A percentile compares a stretch with the other conserved stretches of the same genome.
Conservation (phyloP, 257 asterid genomes). For the Plantago major region DNA sequence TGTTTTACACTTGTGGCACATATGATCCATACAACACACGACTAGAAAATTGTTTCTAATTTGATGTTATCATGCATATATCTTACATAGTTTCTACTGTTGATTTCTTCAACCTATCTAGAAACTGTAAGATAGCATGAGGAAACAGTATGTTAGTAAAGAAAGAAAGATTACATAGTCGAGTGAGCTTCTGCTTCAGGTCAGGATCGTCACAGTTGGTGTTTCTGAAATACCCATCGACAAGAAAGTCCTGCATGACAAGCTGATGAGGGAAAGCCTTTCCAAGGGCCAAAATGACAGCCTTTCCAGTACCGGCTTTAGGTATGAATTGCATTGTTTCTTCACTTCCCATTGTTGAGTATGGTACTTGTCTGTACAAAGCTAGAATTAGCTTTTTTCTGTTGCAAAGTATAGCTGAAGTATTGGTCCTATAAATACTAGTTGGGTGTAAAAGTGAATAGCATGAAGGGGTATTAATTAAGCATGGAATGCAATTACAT, state of each 20-base stretch:
- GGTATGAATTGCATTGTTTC: slow-evolving; percentile 24
- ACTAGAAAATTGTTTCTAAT: too few relatives aligned
- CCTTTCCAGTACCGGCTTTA: slow-evolving; percentile 33
- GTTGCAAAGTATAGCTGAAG: neutral
- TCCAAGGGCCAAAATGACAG: slow-evolving; percentile 73
- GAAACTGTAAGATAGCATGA: neutral
- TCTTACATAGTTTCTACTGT: too few relatives aligned
- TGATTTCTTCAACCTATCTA: neutral
- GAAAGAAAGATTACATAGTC: slow-evolving; percentile 53
- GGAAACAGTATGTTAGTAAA: neutral
- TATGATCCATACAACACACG: too few relatives aligned
- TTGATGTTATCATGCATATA: too few relatives aligned
- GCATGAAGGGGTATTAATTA: slow-evolving; percentile 7
- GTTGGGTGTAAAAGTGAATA: neutral
- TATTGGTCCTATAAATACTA: slow-evolving; percentile 25
- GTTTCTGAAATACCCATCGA: slow-evolving; percentile 81
- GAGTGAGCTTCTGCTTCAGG: slow-evolving; percentile 77
- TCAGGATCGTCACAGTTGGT: slow-evolving; percentile 77
- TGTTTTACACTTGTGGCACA: too few relatives aligned
- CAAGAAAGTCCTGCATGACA: slow-evolving; percentile 82
- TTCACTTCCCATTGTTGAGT: slow-evolving; percentile 33
- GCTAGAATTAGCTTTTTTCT: neutral
- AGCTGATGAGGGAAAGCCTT: slow-evolving; percentile 97
- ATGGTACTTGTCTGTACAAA: neutral
- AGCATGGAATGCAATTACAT: slow-evolving; percentile 8